A percentile compares a stretch with the other conserved stretches of the same genome.
These are phyloP conservation scores for Phytophthora sp. DNA, from an alignment of 352 stramenopile genomes.

Conservation along the genomic window DNA sequence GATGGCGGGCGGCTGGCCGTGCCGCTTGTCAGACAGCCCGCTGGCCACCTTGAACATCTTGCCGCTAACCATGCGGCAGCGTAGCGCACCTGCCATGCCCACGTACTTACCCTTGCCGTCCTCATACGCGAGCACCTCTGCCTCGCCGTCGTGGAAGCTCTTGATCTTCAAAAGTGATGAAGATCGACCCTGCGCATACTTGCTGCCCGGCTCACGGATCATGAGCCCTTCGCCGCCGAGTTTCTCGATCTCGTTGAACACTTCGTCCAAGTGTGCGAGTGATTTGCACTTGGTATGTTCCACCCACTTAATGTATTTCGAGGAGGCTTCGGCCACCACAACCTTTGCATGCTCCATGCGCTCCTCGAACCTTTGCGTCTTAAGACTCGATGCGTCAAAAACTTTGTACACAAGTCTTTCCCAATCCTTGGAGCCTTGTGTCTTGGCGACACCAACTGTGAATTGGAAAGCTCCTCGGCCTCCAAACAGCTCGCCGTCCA, in stretches of 20 bases:
- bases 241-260: slow-evolving; percentile 65
- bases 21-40: slow-evolving; percentile 66
- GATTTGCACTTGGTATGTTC: slow-evolving; percentile 65
- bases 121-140: slow-evolving; percentile 66
- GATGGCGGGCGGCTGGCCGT: slow-evolving; percentile 48
- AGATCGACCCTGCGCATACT: slow-evolving; percentile 55
- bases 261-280: slow-evolving; percentile 50
- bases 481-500: slow-evolving; percentile 81
- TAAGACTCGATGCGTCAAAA: slow-evolving; percentile 62
- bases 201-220: slow-evolving; percentile 63
- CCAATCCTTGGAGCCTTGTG: slow-evolving; percentile 58
- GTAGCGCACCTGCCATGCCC: slow-evolving; percentile 61
- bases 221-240: slow-evolving; percentile 75
- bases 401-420: slow-evolving; percentile 71
- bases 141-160: slow-evolving; percentile 77
- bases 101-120: slow-evolving; percentile 74
- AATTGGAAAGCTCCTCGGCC: slow-evolving; percentile 68
- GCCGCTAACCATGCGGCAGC: slow-evolving; percentile 63
- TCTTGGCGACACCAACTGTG: slow-evolving; percentile 72
- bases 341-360: slow-evolving; percentile 49
- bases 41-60: slow-evolving; percentile 81
- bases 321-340: slow-evolving; percentile 33
- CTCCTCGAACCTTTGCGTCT: slow-evolving; percentile 61
- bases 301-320: slow-evolving; percentile 63
- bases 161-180: slow-evolving; percentile 81